Base-by-base conservation (phyloP, 2,329 filamentous ascomycete genomes). In the Exophiala mesophila region DNA sequence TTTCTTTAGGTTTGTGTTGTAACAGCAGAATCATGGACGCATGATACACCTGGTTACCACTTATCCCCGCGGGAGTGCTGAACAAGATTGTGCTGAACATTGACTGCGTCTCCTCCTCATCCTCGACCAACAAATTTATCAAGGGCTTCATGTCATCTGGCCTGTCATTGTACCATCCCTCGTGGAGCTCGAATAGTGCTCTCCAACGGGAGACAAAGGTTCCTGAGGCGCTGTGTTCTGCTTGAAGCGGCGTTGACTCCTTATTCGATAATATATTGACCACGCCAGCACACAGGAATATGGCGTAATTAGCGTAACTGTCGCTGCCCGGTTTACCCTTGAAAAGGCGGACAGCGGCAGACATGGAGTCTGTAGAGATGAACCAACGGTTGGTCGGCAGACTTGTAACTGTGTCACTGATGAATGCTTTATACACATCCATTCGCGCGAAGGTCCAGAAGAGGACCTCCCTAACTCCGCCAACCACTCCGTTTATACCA, bases 401-500 rank as follows among this genome's bases (percentile, higher is more conserved):
- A 18, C 1, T 66, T 64, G 3, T 59, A 45, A 17, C 59, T 55
- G 49, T 71, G 24, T 65, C 66, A 0, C 72, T 75, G 17, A 79
- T 77, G 8, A 78, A 63, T 2, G 70, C 71, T 28, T 71, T 72
- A 44, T 73, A 77, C 2, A 76, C 53, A 53, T 78, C 75, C 72
- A 77, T 78, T 29, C 74, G 64, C 0, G 71, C 73, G 53, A 75
- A 77, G 49, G 72, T 76, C 74, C 74, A 78, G 47, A 78, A 78
- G 0, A 77, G 62, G 0, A 73, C 73, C 49, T 74, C 71, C 6
- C 72, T 56, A 13, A 77, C 55, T 0, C 73, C 74, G 2, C 71
- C 69, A 5, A 66, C 63, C 3, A 73, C 66, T 1, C 74, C 75
- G 26, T 72, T 66, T 2, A 78, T 71, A 2, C 64, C 66, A 44